Base-by-base conservation (phyloP, 768 basidiomycete species). In the Zangia roseola region DNA sequence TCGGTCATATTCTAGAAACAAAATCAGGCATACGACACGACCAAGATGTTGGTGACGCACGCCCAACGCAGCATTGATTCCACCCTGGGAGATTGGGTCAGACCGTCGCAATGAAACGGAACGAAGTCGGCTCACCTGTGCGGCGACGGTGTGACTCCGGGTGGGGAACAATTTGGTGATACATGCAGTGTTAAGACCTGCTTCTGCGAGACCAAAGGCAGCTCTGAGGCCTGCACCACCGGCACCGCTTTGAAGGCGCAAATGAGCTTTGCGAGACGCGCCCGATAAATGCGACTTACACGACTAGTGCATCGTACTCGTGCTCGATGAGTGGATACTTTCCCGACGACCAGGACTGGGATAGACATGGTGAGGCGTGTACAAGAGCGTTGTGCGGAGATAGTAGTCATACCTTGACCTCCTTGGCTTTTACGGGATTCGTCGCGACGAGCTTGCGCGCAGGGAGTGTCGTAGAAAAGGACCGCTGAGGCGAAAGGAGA, bases 141-240 rank as follows among this genome's bases (percentile, higher is more conserved):
- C 97, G 48, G 97, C 97, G 53, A 98, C 97, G 30, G 97, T 99
- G 68, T 99, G 97, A 76, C 90, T 93, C 71, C 97, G 82, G 19
- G 97, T 98, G 9, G 97, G 97, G 79, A 98, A 98, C 16, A 99
- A 80, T 73, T 98, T 98, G 58, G 95, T 97, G 70, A 98, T 97
- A 67, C 97, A 99, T 17, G 97, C 97, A 16, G 97, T 98, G 65
- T 98, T 98, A 72, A 98, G 88, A 46, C 97, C 97, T 54, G 92
- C 91, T 72, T 98, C 94, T 49, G 97, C 97, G 35, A 98, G 83
- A 74, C 97, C 94, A 69, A 99, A 99, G 17, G 95, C 95, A 36
- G 95, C 97, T 71, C 97, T 84, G 60, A 99, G 80, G 73, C 97
- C 97, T 42, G 97, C 97, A 71, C 97, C 97, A 58, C 97, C 97